Evolutionary conservation across 2,329 filamentous ascomycete genomes (phyloP).

Genomic region (Huntiella savannae): DNA sequence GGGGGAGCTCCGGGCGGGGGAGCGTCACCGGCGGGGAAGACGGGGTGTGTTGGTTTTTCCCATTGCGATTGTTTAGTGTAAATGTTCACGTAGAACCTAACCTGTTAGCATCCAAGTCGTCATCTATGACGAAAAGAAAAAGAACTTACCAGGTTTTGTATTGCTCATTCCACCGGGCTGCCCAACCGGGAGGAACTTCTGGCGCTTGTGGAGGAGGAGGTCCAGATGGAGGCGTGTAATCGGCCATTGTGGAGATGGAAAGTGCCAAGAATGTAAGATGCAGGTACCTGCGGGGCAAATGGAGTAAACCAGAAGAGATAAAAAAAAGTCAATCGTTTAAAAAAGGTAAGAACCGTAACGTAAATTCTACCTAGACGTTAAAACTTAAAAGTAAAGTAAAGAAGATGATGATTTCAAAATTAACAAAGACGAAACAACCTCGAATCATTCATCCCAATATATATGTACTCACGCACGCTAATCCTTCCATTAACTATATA

Average conservation of each 20-base stretch:
- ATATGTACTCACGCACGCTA: no score
- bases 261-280: background rate
- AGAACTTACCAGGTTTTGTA: conserved; percentile 59
- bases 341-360: background rate
- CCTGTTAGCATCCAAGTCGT: conserved; percentile 2
- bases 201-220: conserved; percentile 43
- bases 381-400: no score
- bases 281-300: background rate
- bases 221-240: conserved; percentile 33
- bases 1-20: conserved; percentile 43
- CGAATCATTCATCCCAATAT: no score
- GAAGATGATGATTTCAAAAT: no score
- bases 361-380: background rate
- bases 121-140: conserved; percentile 8
- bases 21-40: conserved; percentile 28
- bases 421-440: no score
- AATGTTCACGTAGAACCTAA: conserved; percentile 78
- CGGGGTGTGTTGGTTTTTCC: conserved; percentile 60
- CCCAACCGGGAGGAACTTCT: conserved; percentile 51
- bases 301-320: background rate
- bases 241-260: conserved; percentile 24
- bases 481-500: no score
- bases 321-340: background rate
- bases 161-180: conserved; percentile 67
- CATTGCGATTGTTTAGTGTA: conserved; percentile 80